Percentiles rank a stretch among this genome's conserved stretches.
phyloP scores from a whole-genome alignment of 139 green algal genomes.

The Ostreobium quekettii region DNA sequence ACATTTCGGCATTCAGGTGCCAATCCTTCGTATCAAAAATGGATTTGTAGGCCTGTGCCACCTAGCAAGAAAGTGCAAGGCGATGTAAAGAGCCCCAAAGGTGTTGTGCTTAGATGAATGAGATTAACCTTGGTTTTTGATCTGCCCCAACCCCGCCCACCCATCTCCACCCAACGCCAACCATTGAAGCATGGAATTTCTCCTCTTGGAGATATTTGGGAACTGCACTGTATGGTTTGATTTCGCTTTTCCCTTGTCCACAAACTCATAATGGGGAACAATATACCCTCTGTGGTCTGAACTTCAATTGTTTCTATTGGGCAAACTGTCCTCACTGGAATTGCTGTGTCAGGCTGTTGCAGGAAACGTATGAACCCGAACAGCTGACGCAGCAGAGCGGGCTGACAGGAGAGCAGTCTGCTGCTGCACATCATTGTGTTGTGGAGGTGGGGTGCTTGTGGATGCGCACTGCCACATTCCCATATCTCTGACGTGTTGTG shows the following conservation, averaged over 20 bases:
- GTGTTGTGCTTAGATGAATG: no score
- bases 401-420: constrained; percentile 25
- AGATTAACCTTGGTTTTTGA: no score
- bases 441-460: constrained; percentile 37
- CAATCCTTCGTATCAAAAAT: no score
- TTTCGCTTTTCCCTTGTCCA: not conserved
- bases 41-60: no score
- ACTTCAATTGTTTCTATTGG: no score
- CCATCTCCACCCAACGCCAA: no score
- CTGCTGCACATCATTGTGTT: no score
- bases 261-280: not conserved
- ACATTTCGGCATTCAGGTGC: no score
- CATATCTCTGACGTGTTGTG: not conserved
- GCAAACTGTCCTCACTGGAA: no score
- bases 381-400: constrained; percentile 48
- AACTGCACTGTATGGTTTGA: not conserved
- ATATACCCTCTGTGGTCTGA: not conserved
- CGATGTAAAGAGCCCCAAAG: no score
- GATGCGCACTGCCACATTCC: not conserved
- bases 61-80: no score
- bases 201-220: not conserved
- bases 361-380: constrained; percentile 94
- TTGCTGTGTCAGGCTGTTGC: constrained; percentile 79
- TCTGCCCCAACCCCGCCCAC: no score
- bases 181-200: not conserved